Conservation (phyloP, 371 early-diverging fungal species). For the Mortierella sp. region DNA sequence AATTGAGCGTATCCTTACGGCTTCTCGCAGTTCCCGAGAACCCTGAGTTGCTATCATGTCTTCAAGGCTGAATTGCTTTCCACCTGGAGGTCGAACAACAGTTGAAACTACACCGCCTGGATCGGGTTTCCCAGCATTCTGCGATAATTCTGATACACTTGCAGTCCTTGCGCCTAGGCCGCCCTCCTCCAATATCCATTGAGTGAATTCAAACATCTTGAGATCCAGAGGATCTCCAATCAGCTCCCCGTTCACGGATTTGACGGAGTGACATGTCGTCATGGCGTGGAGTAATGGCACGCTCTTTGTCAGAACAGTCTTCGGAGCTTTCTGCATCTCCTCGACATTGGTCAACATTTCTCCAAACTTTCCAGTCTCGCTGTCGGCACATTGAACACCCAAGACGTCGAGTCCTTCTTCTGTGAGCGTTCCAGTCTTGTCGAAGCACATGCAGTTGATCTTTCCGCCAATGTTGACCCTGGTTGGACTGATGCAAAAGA, state of each 20-base stretch:
- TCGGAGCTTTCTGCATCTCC: slow-evolving; percentile 32
- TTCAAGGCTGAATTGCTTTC: slow-evolving; percentile 57
- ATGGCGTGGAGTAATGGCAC: slow-evolving; percentile 76
- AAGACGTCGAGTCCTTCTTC: slow-evolving; percentile 98
- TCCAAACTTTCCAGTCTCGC: slow-evolving; percentile 56
- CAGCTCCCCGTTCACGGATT: slow-evolving; percentile 87
- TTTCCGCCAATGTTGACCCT: slow-evolving; percentile 98
- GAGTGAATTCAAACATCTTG: slow-evolving; percentile 98
- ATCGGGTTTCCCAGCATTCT: background rate
- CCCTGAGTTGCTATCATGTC: slow-evolving; percentile 39
- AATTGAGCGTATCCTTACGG: slow-evolving; percentile 10
- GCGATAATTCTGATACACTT: slow-evolving; percentile 8
- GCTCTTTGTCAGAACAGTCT: slow-evolving; percentile 38
- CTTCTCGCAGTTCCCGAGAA: slow-evolving; percentile 6
- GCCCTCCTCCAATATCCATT: slow-evolving; percentile 91
- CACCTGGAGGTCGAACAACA: slow-evolving; percentile 87
- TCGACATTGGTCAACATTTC: slow-evolving; percentile 54
- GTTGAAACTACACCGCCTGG: slow-evolving; percentile 77
- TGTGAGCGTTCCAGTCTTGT: slow-evolving; percentile 99
- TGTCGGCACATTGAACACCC: slow-evolving; percentile 75
- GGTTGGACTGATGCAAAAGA: slow-evolving; percentile 95
- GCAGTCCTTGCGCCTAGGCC: slow-evolving; percentile 53
- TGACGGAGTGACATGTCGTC: slow-evolving; percentile 97
- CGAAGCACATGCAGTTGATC: slow-evolving; percentile 97
- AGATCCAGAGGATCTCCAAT: slow-evolving; percentile 99